Base-by-base conservation (phyloP, 2,329 filamentous ascomycete species). In the Aureobasidium sp. region DNA sequence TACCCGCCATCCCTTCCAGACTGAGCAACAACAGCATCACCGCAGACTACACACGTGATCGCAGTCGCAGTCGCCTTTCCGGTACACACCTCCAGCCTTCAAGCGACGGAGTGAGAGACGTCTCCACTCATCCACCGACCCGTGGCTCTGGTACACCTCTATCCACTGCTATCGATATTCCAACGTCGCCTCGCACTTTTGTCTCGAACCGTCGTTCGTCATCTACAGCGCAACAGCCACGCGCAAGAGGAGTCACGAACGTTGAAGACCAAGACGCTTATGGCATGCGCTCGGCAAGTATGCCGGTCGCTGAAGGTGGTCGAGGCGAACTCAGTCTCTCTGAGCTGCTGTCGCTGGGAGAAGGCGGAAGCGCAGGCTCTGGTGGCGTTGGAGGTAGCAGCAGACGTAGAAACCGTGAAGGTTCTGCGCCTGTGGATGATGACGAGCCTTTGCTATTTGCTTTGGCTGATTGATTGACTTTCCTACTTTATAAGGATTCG, bases 1-100 rank as follows among this genome's bases (percentile, higher is more conserved):
- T 91, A 0, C 94, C 94, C 4, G 91, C 92, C 11, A 91, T 97
- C 30, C 93, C 93, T 25, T 97, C 92, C 7, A 84, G 94, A n/a
- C 78, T 99, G 27, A 96, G 91, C 70, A 91, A 94, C 65, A 92
- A 95, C 70, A 94, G 90, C 58, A 90, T 94, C 63, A 85, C 86
- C 47, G 88, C 90, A 71, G 67, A 66, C 71, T 61, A 61, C 27
- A 45, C 50, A 21, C 59, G 49, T 7, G 50, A 55, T 29, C 41
- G 48, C 7, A 53, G 69, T 63, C 71, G 65, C 65, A 68, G 69
- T 62, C 67, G 72, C 57, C 66, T 67, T 30, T 51, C 42, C 9
- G 45, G 50, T 25, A 53, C 58, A 13, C 29, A 39, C 32, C 48
- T 59, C 3, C 57, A 47, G 4, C 49, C 61, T 2, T 54, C 57